Base-by-base conservation (phyloP, 2,329 filamentous ascomycete species). In the Colletotrichum lentis region DNA sequence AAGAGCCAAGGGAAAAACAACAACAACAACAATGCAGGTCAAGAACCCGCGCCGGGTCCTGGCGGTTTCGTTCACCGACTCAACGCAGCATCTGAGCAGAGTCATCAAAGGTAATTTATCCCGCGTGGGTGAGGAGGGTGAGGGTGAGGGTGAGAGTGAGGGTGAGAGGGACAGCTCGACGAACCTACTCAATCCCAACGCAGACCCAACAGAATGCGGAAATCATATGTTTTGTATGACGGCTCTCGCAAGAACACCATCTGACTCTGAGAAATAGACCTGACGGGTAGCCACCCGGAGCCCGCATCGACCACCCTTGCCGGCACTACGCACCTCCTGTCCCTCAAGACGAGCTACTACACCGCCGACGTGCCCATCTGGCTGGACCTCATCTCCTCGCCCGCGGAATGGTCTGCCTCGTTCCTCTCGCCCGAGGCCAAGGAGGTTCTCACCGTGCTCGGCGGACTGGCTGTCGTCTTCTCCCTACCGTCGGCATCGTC, bases 371-470 rank as follows among this genome's bases (percentile, higher is more conserved):
- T 91, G 3, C 88, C 89, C 50, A 81, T 91, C 71, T 91, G 89
- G 89, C 81, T 91, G n/a, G 89, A 91, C 73, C 81, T 89, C 53
- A 81, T 89, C 66, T 73, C 80, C 6, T 78, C 80, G 5, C 81
- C 85, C 0, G 62, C 74, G 3, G 83, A 86, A 43, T 91, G 89
- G 89, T 80, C 86, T 0, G 75, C 76, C 2, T 84, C 85, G 0
- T 91, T 91, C 72, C 81, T 90, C 1, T 83, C 84, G 0, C 77
- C 82, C 0, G 89, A 90, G 73, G 89, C 89, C 0, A 80, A 79
- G 63, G 88, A 90, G 74, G 89, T 91, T 0, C 83, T 90, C 3
- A 78, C 78, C 0, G 88, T 85, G 1, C 79, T 91, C 10, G 89
- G 88, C 20, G 88, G 84, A 0, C 74, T 91, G n/a, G 77, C 91